Conservation (phyloP, 2,329 filamentous ascomycete genomes). For the Trichoderma koningiopsis region DNA sequence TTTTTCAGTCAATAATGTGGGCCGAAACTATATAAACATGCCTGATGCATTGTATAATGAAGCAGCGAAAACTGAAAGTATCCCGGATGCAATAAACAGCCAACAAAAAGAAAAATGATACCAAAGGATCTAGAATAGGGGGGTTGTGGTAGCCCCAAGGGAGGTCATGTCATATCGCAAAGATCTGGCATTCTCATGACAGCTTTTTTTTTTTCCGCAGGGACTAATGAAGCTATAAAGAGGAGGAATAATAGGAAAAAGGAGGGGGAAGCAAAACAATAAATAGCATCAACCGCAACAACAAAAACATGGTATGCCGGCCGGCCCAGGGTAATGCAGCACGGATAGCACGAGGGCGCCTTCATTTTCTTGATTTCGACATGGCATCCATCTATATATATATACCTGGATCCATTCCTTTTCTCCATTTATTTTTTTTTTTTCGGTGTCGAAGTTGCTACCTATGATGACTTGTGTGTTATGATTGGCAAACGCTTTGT, state of each 20-base stretch:
- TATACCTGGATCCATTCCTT: not conserved
- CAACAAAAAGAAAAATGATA: not conserved
- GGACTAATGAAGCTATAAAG: not conserved
- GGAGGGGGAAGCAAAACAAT: not conserved
- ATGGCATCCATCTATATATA: not conserved
- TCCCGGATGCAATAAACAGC: not conserved
- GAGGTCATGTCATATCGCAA: conserved; percentile 1
- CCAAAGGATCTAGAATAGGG: conserved; percentile 10
- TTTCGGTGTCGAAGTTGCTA: not conserved
- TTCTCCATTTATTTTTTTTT: not conserved
- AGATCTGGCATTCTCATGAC: not conserved
- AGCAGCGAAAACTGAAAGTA: not conserved
- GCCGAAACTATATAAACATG: not conserved
- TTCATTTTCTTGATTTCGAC: conserved; percentile 5
- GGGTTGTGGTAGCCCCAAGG: not conserved
- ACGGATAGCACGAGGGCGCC: not conserved
- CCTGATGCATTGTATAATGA: conserved; percentile 9
- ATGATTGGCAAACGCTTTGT: conserved; percentile 5
- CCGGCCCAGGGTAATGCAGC: not conserved
- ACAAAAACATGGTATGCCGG: not conserved
- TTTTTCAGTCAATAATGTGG: not conserved
- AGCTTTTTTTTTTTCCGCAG: not conserved
- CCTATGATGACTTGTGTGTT: conserved; percentile 4
- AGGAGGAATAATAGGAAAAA: not conserved
- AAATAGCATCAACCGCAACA: not conserved